phyloP scores from a whole-genome alignment of 1,284 basidiomycete genomes.

The Trametes sp. region DNA sequence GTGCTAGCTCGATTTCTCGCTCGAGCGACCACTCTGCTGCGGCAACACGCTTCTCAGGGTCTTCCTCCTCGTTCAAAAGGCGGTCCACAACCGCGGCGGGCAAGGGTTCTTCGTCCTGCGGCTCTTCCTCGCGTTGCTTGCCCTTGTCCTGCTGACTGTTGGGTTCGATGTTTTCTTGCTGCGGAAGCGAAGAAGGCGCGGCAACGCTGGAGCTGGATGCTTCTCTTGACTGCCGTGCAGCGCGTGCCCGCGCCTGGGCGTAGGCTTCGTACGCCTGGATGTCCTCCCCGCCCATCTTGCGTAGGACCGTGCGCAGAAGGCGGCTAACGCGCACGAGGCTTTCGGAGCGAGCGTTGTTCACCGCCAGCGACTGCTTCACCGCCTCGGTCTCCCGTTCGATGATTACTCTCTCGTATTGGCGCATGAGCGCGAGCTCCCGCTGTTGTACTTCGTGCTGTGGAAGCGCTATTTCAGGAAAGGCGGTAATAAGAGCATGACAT shows the following conservation, averaged over 20 bases:
- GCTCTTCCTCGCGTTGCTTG: slow-evolving; percentile 16
- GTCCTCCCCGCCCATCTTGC: slow-evolving; percentile 80
- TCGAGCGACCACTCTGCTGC: slow-evolving; percentile 79
- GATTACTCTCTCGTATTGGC: slow-evolving; percentile 90
- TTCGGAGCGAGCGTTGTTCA: slow-evolving; percentile 70
- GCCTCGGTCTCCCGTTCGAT: slow-evolving; percentile 80
- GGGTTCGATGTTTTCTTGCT: neutral
- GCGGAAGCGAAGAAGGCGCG: slow-evolving; percentile 16
- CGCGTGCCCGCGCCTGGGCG: slow-evolving; percentile 18
- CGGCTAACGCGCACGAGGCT: slow-evolving; percentile 79
- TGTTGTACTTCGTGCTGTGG: slow-evolving; percentile 91
- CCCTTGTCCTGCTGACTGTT: slow-evolving; percentile 44
- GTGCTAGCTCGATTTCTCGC: slow-evolving; percentile 85
- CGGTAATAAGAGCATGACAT: slow-evolving; percentile 10
- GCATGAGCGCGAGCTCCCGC: slow-evolving; percentile 89
- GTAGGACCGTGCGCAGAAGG: slow-evolving; percentile 77
- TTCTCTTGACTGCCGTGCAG: slow-evolving; percentile 9
- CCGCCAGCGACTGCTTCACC: slow-evolving; percentile 65
- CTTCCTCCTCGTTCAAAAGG: slow-evolving; percentile 33
- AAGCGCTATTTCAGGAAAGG: neutral
- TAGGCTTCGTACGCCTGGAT: slow-evolving; percentile 33
- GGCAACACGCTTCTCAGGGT: slow-evolving; percentile 42
- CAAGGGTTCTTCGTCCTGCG: slow-evolving; percentile 1
- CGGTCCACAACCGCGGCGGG: slow-evolving; percentile 7
- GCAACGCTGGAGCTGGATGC: slow-evolving; percentile 13